These are phyloP conservation scores for Boletus bicolor DNA, from an alignment of 768 basidiomycete species.

Conservation along the genomic window DNA sequence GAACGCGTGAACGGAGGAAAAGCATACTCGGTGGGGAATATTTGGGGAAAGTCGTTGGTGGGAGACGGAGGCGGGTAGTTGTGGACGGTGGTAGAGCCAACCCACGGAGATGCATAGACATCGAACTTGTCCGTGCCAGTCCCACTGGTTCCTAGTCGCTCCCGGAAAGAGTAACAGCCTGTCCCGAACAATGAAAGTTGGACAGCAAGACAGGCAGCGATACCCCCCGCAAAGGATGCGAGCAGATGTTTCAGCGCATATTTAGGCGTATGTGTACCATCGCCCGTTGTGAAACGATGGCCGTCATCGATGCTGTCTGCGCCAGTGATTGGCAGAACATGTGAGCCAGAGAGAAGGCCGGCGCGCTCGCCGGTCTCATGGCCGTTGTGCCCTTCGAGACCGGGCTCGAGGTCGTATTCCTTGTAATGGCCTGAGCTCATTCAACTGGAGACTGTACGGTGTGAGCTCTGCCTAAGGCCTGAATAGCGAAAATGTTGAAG, in stretches of 20 bases:
- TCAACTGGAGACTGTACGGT: not conserved
- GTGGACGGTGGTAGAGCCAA: conserved; percentile 68
- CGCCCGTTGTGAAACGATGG: conserved; percentile 2
- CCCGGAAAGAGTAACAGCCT: conserved; percentile 30
- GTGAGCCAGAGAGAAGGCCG: conserved; percentile 34
- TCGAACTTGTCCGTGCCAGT: conserved; percentile 17
- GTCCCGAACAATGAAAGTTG: conserved; percentile 42
- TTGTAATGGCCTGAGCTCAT: conserved; percentile 16
- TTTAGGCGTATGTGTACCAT: conserved; percentile 15
- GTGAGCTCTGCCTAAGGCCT: not conserved
- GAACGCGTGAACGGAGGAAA: no score
- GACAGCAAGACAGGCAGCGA: conserved; percentile 45
- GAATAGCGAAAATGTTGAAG: not conserved
- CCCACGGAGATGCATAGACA: conserved; percentile 58
- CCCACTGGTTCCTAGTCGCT: not conserved
- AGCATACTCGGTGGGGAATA: conserved; percentile 62
- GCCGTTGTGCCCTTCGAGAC: conserved; percentile 2
- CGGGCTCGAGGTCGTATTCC: conserved; percentile 44
- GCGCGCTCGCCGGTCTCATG: conserved; percentile 30
- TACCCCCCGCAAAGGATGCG: conserved; percentile 53
- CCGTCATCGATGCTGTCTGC: conserved; percentile 6
- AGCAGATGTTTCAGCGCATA: conserved; percentile 35
- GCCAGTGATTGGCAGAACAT: conserved; percentile 6
- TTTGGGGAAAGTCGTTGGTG: conserved; percentile 65
- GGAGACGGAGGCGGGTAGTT: conserved; percentile 70